These are phyloP conservation scores for Phytophthora megakarya DNA, from an alignment of 352 stramenopile species.

Conservation along the genomic window DNA sequence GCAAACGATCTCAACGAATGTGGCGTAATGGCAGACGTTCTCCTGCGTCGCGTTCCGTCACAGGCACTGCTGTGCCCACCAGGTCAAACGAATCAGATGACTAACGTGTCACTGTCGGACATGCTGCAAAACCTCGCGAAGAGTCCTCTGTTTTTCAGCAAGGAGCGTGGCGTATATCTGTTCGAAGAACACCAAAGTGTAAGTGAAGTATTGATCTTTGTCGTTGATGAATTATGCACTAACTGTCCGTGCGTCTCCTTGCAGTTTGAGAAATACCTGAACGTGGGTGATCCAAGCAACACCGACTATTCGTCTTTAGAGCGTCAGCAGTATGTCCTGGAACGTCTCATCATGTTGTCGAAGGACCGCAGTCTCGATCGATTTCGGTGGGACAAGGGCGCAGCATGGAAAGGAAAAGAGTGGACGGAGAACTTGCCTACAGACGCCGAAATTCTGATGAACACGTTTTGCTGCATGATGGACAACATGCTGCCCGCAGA, in stretches of 20 bases:
- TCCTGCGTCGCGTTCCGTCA: conserved; percentile 68
- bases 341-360: conserved; percentile 85
- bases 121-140: conserved; percentile 71
- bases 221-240: neutral
- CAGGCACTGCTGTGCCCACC: conserved; percentile 80
- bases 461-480: conserved; percentile 88
- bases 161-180: conserved; percentile 72
- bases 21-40: conserved; percentile 78
- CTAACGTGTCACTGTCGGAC: conserved; percentile 80
- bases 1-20: conserved; percentile 80
- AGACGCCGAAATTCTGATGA: conserved; percentile 88
- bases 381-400: conserved; percentile 85
- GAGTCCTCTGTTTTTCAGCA: conserved; percentile 77
- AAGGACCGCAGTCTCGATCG: conserved; percentile 86
- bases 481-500: conserved; percentile 85
- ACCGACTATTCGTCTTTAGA: conserved; percentile 78
- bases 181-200: conserved; percentile 84
- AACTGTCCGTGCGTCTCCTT: conserved; percentile 17
- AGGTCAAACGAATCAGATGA: conserved; percentile 74
- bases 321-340: conserved; percentile 83
- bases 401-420: conserved; percentile 85
- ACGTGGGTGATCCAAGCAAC: conserved; percentile 74
- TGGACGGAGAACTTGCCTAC: conserved; percentile 80
- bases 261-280: conserved; percentile 89
- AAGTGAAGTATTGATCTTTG: conserved; percentile 25